These are phyloP conservation scores for Pichia sp. DNA, from an alignment of 1,139 yeast species.

Conservation along the genomic window DNA sequence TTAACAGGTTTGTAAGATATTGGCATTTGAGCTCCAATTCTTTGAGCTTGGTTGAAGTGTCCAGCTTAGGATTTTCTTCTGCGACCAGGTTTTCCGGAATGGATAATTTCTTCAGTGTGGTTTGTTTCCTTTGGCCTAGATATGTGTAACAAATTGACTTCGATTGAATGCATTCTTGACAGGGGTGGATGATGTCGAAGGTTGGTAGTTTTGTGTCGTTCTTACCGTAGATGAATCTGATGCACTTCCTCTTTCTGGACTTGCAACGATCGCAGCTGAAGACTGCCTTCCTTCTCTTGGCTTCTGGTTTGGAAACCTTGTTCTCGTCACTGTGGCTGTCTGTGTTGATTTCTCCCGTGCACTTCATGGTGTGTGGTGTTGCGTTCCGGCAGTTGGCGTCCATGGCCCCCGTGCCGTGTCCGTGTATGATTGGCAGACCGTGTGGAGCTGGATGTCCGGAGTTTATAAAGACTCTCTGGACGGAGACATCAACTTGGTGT, in stretches of 20 bases:
- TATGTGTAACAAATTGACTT: conserved; percentile 5
- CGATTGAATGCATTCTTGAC: conserved; percentile 4
- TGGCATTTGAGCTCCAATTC: conserved; percentile 3
- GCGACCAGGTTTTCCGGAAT: not conserved
- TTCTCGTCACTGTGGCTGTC: not conserved
- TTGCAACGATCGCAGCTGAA: conserved; percentile 4
- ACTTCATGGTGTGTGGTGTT: too few relatives aligned
- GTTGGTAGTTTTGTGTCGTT: not conserved
- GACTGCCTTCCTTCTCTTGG: conserved; percentile 1
- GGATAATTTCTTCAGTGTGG: conserved; percentile 1
- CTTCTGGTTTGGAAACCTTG: not conserved
- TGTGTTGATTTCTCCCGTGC: not conserved
- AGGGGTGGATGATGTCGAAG: conserved; percentile 2
- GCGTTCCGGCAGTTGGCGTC: too few relatives aligned
- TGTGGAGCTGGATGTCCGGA: too few relatives aligned
- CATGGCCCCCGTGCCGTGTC: too few relatives aligned
- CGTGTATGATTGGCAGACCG: too few relatives aligned
- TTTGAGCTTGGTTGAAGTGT: not conserved
- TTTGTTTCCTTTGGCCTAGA: conserved; percentile 3
- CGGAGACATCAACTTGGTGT: too few relatives aligned
- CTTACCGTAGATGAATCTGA: not conserved
- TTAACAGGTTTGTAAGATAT: not conserved
- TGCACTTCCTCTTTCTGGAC: conserved; percentile 1
- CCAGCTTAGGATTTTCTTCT: not conserved
- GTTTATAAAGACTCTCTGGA: too few relatives aligned